Conservation (phyloP, 495 filamentous ascomycete genomes). For the Xylaria flabelliformis region DNA sequence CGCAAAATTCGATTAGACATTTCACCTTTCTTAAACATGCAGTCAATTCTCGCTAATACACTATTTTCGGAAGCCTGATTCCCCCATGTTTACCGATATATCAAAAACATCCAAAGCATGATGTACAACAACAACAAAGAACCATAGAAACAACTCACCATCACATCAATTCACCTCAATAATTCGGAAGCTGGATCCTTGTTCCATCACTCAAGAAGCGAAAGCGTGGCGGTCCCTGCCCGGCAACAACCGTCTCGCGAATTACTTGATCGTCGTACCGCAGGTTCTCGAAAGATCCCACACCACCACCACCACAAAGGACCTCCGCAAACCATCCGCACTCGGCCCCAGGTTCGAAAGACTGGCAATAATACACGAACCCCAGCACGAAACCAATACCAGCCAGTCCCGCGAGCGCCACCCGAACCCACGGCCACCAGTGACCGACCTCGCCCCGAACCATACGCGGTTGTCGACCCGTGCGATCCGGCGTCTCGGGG, state of each 20-base stretch:
- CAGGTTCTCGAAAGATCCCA: neutral
- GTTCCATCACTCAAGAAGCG: neutral
- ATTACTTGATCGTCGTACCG: neutral
- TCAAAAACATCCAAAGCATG: neutral
- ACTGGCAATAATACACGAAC: neutral
- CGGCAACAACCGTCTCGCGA: neutral
- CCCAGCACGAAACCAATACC: neutral
- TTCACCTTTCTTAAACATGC: neutral
- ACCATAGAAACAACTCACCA: neutral
- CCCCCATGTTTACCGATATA: neutral
- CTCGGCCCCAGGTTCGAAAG: neutral
- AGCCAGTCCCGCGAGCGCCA: neutral
- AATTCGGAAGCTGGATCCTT: neutral
- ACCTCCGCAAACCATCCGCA: neutral
- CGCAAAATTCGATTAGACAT: neutral
- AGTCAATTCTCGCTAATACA: conserved; percentile 3
- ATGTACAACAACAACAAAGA: conserved; percentile 7
- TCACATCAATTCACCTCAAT: neutral
- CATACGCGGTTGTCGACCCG: neutral
- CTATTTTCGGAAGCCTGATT: neutral
- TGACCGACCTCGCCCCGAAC: neutral
- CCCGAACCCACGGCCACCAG: neutral
- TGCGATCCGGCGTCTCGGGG: neutral
- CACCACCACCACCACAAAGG: neutral
- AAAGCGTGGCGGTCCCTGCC: neutral